phyloP scores from a whole-genome alignment of 176 grass and related monocot genomes.

The Carex pumila region DNA sequence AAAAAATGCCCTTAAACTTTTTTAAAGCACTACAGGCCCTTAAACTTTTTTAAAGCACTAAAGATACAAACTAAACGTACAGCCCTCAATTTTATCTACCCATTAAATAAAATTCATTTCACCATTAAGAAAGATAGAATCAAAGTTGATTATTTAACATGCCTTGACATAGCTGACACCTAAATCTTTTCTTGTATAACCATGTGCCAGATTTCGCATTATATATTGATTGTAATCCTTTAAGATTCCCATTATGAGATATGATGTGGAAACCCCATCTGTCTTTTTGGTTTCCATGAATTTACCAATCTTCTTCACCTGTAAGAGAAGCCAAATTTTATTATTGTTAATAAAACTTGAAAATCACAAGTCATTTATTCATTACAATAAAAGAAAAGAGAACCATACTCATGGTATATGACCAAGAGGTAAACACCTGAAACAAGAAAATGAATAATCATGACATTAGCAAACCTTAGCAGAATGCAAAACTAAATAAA shows the following conservation, averaged over 20 bases:
- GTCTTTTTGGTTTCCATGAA: constrained; percentile 97
- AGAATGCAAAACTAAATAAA: neutral
- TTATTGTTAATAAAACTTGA: too few relatives aligned
- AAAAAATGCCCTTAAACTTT: neutral
- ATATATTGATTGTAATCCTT: constrained; percentile 99
- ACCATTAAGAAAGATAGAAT: neutral
- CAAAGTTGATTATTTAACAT: constrained; percentile 1
- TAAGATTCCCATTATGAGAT: constrained; percentile 97
- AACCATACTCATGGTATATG: constrained; percentile 52
- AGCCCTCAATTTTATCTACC: neutral
- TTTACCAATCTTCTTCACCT: constrained; percentile 12
- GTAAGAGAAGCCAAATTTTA: too few relatives aligned
- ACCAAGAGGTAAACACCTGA: constrained; percentile 97
- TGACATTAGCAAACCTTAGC: neutral
- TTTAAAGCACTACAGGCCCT: neutral
- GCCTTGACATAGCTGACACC: constrained; percentile 99
- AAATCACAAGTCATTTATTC: too few relatives aligned
- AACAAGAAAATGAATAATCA: constrained; percentile 17
- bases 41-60: too few relatives aligned
- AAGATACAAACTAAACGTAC: too few relatives aligned
- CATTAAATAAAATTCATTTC: neutral
- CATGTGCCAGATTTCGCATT: constrained; percentile 89
- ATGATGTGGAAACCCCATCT: constrained; percentile 87
- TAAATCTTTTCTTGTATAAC: constrained; percentile 88
- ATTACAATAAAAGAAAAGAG: too few relatives aligned